A percentile compares a stretch with the other conserved stretches of the same genome.
phyloP scores from a whole-genome alignment of 345 rosid species.

The Hevea brasiliensis region DNA sequence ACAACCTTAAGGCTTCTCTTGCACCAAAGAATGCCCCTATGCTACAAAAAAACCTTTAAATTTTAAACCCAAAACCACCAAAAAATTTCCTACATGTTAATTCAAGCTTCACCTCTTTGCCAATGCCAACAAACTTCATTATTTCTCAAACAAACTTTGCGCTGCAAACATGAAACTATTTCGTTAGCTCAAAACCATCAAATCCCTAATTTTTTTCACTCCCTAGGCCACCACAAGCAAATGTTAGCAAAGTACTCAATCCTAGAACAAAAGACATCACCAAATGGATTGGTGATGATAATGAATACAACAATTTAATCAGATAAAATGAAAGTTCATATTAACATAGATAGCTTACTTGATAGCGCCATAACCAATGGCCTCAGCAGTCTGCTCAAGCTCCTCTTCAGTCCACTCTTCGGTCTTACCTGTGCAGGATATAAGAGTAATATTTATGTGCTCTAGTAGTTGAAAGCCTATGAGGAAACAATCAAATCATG shows the following conservation, averaged over 20 bases:
- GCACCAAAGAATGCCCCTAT: not conserved
- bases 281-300: not conserved
- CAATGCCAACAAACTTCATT: not conserved
- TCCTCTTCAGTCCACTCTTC: slow-evolving; percentile 84
- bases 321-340: not conserved
- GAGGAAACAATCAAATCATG: not conserved
- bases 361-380: slow-evolving; percentile 94
- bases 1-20: not conserved
- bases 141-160: not conserved
- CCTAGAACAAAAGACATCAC: not conserved
- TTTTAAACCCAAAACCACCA: not conserved
- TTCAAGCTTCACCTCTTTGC: not conserved
- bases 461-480: not conserved
- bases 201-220: not conserved
- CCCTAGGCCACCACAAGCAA: not conserved
- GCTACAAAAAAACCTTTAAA: not conserved
- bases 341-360: slow-evolving; percentile 58
- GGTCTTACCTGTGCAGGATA: slow-evolving; percentile 60
- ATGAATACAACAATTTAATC: not conserved
- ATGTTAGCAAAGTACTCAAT: not conserved
- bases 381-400: slow-evolving; percentile 89
- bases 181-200: not conserved
- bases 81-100: not conserved
- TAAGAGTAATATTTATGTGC: not conserved
- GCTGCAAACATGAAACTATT: not conserved